phyloP scores from a whole-genome alignment of 2,329 filamentous ascomycete species.

The Aspergillus sp. region DNA sequence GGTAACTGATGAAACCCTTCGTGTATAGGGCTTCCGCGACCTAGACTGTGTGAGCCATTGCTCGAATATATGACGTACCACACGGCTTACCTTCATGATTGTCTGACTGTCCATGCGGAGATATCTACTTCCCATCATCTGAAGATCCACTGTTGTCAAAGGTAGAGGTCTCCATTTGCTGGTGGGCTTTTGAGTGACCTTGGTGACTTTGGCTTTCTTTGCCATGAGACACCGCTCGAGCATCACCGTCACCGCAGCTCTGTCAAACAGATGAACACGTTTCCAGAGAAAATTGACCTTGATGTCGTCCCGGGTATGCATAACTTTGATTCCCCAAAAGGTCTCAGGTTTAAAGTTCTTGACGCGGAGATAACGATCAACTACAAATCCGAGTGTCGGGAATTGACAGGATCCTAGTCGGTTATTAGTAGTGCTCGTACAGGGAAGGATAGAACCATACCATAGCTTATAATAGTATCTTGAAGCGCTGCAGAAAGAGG shows the following conservation, averaged over 20 bases:
- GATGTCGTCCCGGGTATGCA: conserved; percentile 73
- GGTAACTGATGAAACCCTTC: conserved; percentile 95
- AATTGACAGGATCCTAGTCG: conserved; percentile 83
- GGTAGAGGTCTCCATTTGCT: conserved; percentile 93
- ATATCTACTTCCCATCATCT: conserved; percentile 90
- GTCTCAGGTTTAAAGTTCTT: conserved; percentile 88
- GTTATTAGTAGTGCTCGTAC: neutral
- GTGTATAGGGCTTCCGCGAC: conserved; percentile 85
- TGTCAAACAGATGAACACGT: conserved; percentile 82
- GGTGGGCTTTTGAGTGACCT: conserved; percentile 86
- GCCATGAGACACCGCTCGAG: conserved; percentile 82
- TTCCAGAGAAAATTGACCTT: conserved; percentile 84
- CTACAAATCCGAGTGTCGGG: conserved; percentile 92
- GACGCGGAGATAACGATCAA: conserved; percentile 92
- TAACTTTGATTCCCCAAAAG: conserved; percentile 91
- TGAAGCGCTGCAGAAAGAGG: conserved; percentile 68
- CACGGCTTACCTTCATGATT: conserved; percentile 69
- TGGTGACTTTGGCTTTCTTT: conserved; percentile 75
- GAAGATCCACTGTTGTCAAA: conserved; percentile 91
- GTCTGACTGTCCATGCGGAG: conserved; percentile 87
- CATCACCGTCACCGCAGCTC: conserved; percentile 75
- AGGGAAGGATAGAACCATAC: conserved; percentile 47
- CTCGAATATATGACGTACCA: neutral
- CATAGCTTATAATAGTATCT: conserved; percentile 75
- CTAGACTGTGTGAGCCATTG: conserved; percentile 28